Percentiles rank a stretch among this genome's conserved stretches.
These are phyloP conservation scores for Piromyces finnis DNA, from an alignment of 192 early-diverging fungal genomes.

Conservation along the genomic window DNA sequence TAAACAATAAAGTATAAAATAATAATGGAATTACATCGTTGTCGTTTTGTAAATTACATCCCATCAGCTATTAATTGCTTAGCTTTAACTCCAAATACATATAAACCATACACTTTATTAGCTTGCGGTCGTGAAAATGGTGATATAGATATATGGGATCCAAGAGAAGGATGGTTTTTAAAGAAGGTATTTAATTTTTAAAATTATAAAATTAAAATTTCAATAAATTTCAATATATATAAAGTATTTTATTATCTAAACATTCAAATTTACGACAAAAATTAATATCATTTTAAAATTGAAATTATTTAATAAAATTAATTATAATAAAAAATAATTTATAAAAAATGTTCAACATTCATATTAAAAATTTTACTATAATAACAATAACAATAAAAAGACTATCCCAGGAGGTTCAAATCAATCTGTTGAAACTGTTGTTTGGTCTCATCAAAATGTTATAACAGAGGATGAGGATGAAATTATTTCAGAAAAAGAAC, in stretches of 20 bases:
- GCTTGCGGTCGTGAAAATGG: constrained; percentile 83
- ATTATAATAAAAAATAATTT: no score
- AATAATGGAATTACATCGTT: constrained; percentile 57
- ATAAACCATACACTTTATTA: constrained; percentile 16
- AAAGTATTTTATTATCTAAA: no score
- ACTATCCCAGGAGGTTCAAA: constrained; percentile 62
- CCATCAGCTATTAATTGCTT: constrained; percentile 73
- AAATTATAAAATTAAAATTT: no score
- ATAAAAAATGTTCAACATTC: no score
- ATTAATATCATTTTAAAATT: no score
- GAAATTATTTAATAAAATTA: no score
- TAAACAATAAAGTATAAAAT: no score
- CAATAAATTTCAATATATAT: no score
- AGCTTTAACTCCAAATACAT: constrained; percentile 48
- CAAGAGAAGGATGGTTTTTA: constrained; percentile 41
- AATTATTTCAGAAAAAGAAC: constrained; percentile 20
- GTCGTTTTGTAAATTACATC: constrained; percentile 72
- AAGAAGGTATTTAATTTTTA: constrained; percentile 43
- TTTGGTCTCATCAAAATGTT: constrained; percentile 58
- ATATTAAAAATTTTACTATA: not conserved
- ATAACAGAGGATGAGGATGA: constrained; percentile 37
- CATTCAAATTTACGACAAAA: no score
- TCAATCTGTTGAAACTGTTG: constrained; percentile 55
- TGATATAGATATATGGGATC: constrained; percentile 85
- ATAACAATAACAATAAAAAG: constrained; percentile 11